Percentiles rank a stretch among this genome's conserved stretches.
Evolutionary conservation across 2,329 filamentous ascomycete species (phyloP).

Genomic region (Pseudomassariella vexata): DNA sequence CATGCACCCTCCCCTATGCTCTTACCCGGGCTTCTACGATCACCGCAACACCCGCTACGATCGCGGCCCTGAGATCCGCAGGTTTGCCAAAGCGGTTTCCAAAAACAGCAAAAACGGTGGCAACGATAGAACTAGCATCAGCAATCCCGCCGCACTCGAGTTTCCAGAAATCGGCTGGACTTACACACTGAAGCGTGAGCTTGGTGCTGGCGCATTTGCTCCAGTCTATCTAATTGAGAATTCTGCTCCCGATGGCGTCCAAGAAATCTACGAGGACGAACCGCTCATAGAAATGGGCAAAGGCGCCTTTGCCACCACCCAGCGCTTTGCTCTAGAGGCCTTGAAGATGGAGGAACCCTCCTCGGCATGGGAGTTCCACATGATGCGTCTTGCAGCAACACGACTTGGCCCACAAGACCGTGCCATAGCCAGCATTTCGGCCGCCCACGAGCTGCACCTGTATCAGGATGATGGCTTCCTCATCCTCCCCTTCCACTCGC

Average conservation of each 20-base stretch:
- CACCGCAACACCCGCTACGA: slow-evolving; percentile 59
- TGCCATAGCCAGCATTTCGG: slow-evolving; percentile 70
- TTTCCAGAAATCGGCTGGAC: slow-evolving; percentile 60
- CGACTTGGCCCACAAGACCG: slow-evolving; percentile 69
- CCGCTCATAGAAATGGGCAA: slow-evolving; percentile 52
- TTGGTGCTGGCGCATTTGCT: slow-evolving; percentile 90
- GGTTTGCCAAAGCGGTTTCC: slow-evolving; percentile 63
- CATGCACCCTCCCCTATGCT: slow-evolving; percentile 65
- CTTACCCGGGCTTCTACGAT: slow-evolving; percentile 76
- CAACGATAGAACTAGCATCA: slow-evolving; percentile 56
- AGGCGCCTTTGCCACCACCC: slow-evolving; percentile 49
- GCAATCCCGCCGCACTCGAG: slow-evolving; percentile 57
- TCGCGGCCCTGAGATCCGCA: slow-evolving; percentile 71
- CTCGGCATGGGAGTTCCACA: slow-evolving; percentile 91
- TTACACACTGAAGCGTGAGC: slow-evolving; percentile 77
- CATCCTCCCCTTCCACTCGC: slow-evolving; percentile 77
- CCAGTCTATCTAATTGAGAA: slow-evolving; percentile 90
- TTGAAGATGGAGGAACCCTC: slow-evolving; percentile 93
- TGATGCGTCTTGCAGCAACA: slow-evolving; percentile 76
- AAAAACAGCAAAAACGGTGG: slow-evolving; percentile 51
- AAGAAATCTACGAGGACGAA: slow-evolving; percentile 31
- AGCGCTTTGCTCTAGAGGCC: slow-evolving; percentile 65
- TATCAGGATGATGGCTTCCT: slow-evolving; percentile 88
- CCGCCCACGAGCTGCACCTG: slow-evolving; percentile 84
- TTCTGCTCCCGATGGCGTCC: slow-evolving; percentile 40